Evolutionary conservation across 352 stramenopile genomes (phyloP).

Genomic region (Halophytophthora polymorphica): DNA sequence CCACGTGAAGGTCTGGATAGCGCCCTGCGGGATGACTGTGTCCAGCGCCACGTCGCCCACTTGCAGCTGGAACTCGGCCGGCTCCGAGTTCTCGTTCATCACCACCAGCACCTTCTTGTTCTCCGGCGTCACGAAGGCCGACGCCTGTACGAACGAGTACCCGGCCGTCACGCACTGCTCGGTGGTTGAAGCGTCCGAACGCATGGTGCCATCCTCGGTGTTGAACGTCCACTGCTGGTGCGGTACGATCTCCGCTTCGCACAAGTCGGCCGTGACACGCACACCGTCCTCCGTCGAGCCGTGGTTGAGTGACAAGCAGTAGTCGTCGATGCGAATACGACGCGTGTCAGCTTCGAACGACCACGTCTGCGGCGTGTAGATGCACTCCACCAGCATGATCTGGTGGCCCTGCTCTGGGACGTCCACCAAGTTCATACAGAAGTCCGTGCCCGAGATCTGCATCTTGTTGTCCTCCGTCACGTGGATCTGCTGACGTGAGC

Average conservation of each 20-base stretch:
- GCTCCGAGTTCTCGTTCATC: constrained; percentile 83
- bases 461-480: constrained; percentile 69
- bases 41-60: constrained; percentile 39
- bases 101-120: constrained; percentile 78
- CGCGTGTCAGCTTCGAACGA: constrained; percentile 41
- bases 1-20: constrained; percentile 78
- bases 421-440: constrained; percentile 55
- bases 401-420: constrained; percentile 56
- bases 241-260: constrained; percentile 26
- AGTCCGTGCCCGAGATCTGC: constrained; percentile 53
- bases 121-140: constrained; percentile 67
- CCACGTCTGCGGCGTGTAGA: constrained; percentile 67
- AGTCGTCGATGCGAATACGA: constrained; percentile 54
- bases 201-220: constrained; percentile 43
- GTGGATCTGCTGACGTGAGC: constrained; percentile 56
- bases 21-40: constrained; percentile 48
- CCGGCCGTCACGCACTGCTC: constrained; percentile 78
- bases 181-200: constrained; percentile 28
- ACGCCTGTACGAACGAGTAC: constrained; percentile 70
- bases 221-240: constrained; percentile 67
- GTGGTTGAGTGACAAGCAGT: constrained; percentile 70
- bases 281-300: constrained; percentile 50
- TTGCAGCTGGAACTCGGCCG: constrained; percentile 59
- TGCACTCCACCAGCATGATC: constrained; percentile 61
- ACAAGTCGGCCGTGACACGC: constrained; percentile 52